phyloP scores from a whole-genome alignment of 345 rosid genomes.

The Gossypium australe region DNA sequence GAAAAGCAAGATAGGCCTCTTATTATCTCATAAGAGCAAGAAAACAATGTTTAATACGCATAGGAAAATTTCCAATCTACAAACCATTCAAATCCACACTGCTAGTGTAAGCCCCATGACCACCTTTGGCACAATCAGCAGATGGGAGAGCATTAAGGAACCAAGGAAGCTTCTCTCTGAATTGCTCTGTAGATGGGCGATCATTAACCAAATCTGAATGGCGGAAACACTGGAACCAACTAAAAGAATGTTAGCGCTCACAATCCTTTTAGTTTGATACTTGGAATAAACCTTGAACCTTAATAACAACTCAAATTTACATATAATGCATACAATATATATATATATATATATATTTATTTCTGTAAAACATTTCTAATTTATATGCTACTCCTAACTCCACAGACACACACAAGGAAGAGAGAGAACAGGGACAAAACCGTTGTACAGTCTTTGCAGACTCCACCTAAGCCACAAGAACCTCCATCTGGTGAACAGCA shows the following conservation, averaged over 20 bases:
- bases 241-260: constrained; percentile 22
- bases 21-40: constrained; percentile 16
- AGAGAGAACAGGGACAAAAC: constrained; percentile 33
- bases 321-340: neutral
- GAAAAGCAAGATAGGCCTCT: neutral
- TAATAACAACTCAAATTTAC: constrained; percentile 7
- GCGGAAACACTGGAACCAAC: constrained; percentile 71
- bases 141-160: constrained; percentile 90
- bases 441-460: constrained; percentile 91
- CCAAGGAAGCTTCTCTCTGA: constrained; percentile 87
- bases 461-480: constrained; percentile 62
- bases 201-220: constrained; percentile 66
- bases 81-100: constrained; percentile 76
- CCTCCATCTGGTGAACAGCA: constrained; percentile 76
- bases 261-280: neutral
- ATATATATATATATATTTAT: neutral
- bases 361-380: constrained; percentile 20
- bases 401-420: neutral
- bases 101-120: constrained; percentile 90
- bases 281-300: neutral
- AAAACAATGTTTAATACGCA: neutral
- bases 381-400: neutral
- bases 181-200: constrained; percentile 75
- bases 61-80: constrained; percentile 19
- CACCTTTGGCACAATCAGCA: constrained; percentile 99